Evolutionary conservation across 2,329 filamentous ascomycete species (phyloP).

Genomic region (Leptographium procerum): DNA sequence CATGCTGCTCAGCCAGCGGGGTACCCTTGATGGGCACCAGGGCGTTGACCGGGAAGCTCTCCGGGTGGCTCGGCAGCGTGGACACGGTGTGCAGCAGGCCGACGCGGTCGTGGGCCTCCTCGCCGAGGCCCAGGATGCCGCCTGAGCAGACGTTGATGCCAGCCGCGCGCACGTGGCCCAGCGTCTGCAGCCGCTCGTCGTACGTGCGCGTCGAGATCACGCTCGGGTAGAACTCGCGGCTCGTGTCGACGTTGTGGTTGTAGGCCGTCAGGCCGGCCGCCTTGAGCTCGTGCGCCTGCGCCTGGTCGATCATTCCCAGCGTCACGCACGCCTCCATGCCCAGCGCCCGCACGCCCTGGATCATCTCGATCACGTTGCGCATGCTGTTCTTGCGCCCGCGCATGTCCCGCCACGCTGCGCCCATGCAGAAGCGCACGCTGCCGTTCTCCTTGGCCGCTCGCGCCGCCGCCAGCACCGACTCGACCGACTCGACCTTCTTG

Average conservation of each 20-base stretch:
- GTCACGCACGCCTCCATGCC: slow-evolving; percentile 93
- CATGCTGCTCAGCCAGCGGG: slow-evolving; percentile 62
- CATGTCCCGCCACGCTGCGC: slow-evolving; percentile 90
- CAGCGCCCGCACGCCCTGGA: slow-evolving; percentile 66
- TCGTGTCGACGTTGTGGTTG: slow-evolving; percentile 91
- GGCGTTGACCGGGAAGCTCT: slow-evolving; percentile 85
- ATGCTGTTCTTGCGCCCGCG: slow-evolving; percentile 74
- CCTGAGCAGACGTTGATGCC: slow-evolving; percentile 86
- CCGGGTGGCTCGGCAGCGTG: slow-evolving; percentile 70
- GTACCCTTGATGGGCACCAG: slow-evolving; percentile 87
- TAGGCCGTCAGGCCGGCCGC: slow-evolving; percentile 79
- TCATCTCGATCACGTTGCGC: slow-evolving; percentile 78
- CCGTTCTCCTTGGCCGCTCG: slow-evolving; percentile 70
- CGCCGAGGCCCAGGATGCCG: slow-evolving; percentile 76
- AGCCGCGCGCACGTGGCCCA: slow-evolving; percentile 70
- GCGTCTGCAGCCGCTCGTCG: slow-evolving; percentile 73
- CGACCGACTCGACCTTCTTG: slow-evolving; percentile 67
- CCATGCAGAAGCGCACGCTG: slow-evolving; percentile 90
- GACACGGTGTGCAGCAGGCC: slow-evolving; percentile 75
- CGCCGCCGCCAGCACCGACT: slow-evolving; percentile 69
- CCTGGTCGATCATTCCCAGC: slow-evolving; percentile 77
- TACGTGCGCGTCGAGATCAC: slow-evolving; percentile 80
- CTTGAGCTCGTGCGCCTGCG: slow-evolving; percentile 72
- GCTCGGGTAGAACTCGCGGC: slow-evolving; percentile 75
- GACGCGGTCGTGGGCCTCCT: slow-evolving; percentile 66